Evolutionary conservation across 176 grass and related monocot species (phyloP).

Genomic region (Zoysia pacifica): DNA sequence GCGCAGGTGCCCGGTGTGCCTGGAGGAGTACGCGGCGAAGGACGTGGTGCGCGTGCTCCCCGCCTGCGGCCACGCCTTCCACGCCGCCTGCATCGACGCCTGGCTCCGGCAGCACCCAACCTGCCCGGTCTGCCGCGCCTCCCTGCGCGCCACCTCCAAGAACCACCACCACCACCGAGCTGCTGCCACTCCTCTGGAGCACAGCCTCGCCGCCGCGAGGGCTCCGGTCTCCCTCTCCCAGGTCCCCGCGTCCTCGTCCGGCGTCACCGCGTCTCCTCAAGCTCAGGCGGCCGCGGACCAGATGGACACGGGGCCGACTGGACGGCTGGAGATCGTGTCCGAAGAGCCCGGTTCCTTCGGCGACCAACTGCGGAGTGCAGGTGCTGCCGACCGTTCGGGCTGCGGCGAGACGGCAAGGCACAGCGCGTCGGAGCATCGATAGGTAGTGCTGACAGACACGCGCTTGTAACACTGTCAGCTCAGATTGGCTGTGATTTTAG

Average conservation of each 20-base stretch:
- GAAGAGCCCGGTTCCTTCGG: slow-evolving; percentile 12
- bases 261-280: neutral
- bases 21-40: slow-evolving; percentile 59
- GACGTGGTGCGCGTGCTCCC: slow-evolving; percentile 69
- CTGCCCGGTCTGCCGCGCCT: slow-evolving; percentile 68
- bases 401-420: slow-evolving; percentile 15
- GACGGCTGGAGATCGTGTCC: slow-evolving; percentile 26
- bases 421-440: slow-evolving; percentile 23
- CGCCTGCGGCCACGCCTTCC: slow-evolving; percentile 70
- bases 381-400: neutral
- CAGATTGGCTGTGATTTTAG: too few relatives aligned
- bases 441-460: neutral
- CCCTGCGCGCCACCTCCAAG: neutral
- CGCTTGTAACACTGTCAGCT: too few relatives aligned
- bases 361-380: neutral
- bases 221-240: neutral
- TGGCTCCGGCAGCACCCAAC: slow-evolving; percentile 66
- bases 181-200: slow-evolving; percentile 17
- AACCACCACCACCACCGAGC: neutral
- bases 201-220: slow-evolving; percentile 3
- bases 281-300: neutral
- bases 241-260: slow-evolving; percentile 32
- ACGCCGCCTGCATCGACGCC: slow-evolving; percentile 73
- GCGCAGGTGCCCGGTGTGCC: slow-evolving; percentile 64
- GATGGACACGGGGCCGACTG: neutral